These are phyloP conservation scores for Wickerhamomyces alni DNA, from an alignment of 805 yeast species.

Conservation along the genomic window DNA sequence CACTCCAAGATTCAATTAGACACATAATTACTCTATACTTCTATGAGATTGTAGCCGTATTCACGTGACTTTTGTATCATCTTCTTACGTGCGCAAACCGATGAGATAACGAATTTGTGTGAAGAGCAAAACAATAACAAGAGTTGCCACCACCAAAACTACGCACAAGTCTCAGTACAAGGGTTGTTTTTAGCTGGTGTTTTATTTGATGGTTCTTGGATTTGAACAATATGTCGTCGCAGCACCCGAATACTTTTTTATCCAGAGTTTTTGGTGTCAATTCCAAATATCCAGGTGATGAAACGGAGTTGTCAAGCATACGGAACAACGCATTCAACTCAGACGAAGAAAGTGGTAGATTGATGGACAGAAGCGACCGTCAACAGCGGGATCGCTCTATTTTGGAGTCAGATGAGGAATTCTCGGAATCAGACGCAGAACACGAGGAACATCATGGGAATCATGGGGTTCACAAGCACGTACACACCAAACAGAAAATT, in stretches of 20 bases:
- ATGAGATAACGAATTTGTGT: not conserved
- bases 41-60: not conserved
- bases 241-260: constrained; percentile 44
- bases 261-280: constrained; percentile 56
- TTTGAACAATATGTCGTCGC: constrained; percentile 12
- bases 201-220: too few species aligned
- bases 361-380: not conserved
- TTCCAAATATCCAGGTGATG: constrained; percentile 22
- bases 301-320: constrained; percentile 17
- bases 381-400: constrained; percentile 13
- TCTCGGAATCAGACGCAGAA: constrained; percentile 11
- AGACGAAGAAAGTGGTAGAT: constrained; percentile 9
- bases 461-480: too few species aligned
- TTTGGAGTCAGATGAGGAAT: constrained; percentile 20
- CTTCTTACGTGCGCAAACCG: not conserved
- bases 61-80: not conserved
- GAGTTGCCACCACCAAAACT: not conserved
- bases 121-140: not conserved
- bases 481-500: too few species aligned
- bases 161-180: too few species aligned
- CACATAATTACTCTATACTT: too few species aligned
- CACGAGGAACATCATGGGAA: constrained; percentile 3
- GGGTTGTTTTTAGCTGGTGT: too few species aligned
- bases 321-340: constrained; percentile 5
- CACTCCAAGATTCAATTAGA: constrained; percentile 39